These are phyloP conservation scores for Pythium rhizo-oryzae DNA, from an alignment of 352 stramenopile genomes.

Conservation along the genomic window DNA sequence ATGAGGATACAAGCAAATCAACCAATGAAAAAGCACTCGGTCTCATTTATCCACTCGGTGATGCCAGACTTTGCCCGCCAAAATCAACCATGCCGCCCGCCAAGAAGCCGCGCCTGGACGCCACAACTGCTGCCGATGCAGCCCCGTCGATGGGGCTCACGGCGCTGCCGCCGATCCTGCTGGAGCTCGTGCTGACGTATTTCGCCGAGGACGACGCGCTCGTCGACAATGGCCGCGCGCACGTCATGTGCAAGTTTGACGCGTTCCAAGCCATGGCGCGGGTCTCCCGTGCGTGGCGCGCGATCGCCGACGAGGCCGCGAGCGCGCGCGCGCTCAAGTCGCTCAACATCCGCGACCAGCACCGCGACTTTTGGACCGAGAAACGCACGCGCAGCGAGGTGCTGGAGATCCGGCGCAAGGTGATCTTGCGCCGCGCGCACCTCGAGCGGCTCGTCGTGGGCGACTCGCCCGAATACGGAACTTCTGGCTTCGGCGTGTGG, in stretches of 20 bases:
- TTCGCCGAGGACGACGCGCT: neutral
- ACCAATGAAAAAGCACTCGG: too few relatives aligned
- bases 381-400: conserved; percentile 5
- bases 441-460: neutral
- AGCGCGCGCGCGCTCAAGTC: neutral
- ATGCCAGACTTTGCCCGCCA: neutral
- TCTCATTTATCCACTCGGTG: too few relatives aligned
- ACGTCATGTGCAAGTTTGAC: neutral
- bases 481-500: neutral
- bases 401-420: neutral
- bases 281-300: neutral
- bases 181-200: neutral
- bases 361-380: neutral
- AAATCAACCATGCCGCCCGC: neutral
- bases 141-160: neutral
- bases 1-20: too few relatives aligned
- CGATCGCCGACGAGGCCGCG: neutral
- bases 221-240: neutral
- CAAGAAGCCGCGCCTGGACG: conserved; percentile 6
- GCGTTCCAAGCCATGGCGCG: neutral
- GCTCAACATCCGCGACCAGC: neutral
- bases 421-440: conserved; percentile 9
- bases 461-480: neutral
- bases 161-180: neutral
- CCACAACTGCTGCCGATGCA: neutral